These are phyloP conservation scores for Cydonia oblonga DNA, from an alignment of 331 rosid species.

Conservation along the genomic window DNA sequence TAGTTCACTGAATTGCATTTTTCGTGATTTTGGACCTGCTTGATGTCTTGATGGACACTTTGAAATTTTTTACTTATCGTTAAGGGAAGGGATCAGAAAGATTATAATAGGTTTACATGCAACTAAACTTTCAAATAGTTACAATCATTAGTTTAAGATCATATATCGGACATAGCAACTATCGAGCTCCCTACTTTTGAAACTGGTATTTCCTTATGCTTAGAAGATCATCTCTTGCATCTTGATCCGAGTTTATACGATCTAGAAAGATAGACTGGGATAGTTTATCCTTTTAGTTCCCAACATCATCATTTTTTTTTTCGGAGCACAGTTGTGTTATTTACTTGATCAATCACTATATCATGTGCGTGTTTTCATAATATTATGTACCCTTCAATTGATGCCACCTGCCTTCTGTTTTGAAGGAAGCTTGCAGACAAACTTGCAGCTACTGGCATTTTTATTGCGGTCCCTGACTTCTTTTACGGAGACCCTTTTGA, in stretches of 20 bases:
- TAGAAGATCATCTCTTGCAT: not conserved
- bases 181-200: not conserved
- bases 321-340: not conserved
- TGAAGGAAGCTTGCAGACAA: constrained; percentile 25
- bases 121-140: not conserved
- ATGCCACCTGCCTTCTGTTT: not conserved
- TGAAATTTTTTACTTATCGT: not conserved
- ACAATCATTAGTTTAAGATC: not conserved
- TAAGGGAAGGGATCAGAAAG: not conserved
- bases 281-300: not conserved
- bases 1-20: not conserved
- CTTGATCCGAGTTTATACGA: not conserved
- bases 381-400: not conserved
- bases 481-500: constrained; percentile 12
- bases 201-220: not conserved
- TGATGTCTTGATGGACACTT: not conserved
- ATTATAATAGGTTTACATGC: no score
- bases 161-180: not conserved
- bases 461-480: constrained; percentile 21
- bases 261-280: not conserved
- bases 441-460: constrained; percentile 18
- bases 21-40: not conserved
- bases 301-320: not conserved
- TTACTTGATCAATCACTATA: not conserved
- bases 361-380: not conserved